A percentile compares a stretch with the other conserved stretches of the same genome.
These are phyloP conservation scores for Phoma sp. DNA, from an alignment of 2,329 filamentous ascomycete genomes.

Conservation along the genomic window DNA sequence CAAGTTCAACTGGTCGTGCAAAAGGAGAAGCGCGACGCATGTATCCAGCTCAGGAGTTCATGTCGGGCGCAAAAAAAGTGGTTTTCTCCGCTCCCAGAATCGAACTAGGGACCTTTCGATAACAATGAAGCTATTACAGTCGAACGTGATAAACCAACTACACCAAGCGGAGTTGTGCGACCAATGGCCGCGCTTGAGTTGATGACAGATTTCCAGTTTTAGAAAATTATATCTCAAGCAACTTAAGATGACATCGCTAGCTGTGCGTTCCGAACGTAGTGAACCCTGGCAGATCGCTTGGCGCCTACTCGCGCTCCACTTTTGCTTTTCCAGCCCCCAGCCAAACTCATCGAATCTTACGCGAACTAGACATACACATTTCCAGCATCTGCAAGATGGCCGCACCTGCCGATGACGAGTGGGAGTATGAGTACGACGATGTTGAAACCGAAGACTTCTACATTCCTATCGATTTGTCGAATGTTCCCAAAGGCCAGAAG, in stretches of 20 bases:
- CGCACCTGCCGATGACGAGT: conserved; percentile 51
- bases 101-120: neutral
- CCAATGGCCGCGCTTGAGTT: neutral
- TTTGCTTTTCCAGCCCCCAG: neutral
- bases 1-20: no score
- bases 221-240: no score
- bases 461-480: conserved; percentile 64
- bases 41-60: no score
- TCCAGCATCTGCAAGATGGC: neutral
- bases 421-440: conserved; percentile 66
- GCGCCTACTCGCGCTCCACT: neutral
- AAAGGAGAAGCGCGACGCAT: no score
- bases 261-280: no score
- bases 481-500: conserved; percentile 36
- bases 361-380: no score
- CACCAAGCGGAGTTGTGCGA: neutral
- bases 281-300: neutral
- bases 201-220: no score
- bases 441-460: conserved; percentile 64
- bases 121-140: neutral
- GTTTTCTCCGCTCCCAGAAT: neutral
- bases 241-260: no score
- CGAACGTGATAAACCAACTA: neutral
- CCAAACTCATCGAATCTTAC: neutral
- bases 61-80: neutral